Base-by-base conservation (phyloP, 345 rosid genomes). In the Clarkia xantiana region DNA sequence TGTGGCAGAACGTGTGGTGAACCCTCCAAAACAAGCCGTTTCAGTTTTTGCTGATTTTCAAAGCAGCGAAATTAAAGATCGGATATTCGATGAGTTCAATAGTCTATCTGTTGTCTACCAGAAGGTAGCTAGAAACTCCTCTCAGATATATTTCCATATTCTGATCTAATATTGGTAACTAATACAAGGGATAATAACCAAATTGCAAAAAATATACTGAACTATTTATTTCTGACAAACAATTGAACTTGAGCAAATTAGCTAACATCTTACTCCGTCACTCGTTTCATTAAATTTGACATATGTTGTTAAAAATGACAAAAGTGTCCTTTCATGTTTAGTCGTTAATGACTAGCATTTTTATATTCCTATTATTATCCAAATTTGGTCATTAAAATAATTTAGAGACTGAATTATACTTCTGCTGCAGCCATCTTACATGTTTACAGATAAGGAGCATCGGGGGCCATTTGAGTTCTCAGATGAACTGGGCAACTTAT, bases 1-100 rank as follows among this genome's bases (percentile, higher is more conserved):
- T 16, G 76, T 72, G 23, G 94, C 96, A 55, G 93, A 83, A 66
- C 70, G 74, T 52, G 82, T 81, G 4, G 94, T 84, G 58, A 86
- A 89, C 67, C 98, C 94, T 63, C 96, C 98, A 59, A 86, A 91
- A 67, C 93, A 91, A 78, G 94, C 94, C 53, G 96, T 86, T 66
- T 91, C 96, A 23, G 96, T 86, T 62, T 84, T 91, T 66, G 98
- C 96, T 47, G 96, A 91, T 76, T 80, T 86, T 59, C 98, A 81
- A 63, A 86, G 89, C 73, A 91, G 93, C 66, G 96, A 91, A 76
- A 71, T 83, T 56, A 86, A 91, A 68, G 96, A 91, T 76, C 83
- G 93, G 47, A 86, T 86, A 55, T 86, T 86, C 73, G 94, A 86
- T 44, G 98, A 91, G 71, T 91, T 86, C 67, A 91, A 86, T 73